phyloP scores from a whole-genome alignment of 176 grass and related monocot genomes.

The Carex scoparia region DNA sequence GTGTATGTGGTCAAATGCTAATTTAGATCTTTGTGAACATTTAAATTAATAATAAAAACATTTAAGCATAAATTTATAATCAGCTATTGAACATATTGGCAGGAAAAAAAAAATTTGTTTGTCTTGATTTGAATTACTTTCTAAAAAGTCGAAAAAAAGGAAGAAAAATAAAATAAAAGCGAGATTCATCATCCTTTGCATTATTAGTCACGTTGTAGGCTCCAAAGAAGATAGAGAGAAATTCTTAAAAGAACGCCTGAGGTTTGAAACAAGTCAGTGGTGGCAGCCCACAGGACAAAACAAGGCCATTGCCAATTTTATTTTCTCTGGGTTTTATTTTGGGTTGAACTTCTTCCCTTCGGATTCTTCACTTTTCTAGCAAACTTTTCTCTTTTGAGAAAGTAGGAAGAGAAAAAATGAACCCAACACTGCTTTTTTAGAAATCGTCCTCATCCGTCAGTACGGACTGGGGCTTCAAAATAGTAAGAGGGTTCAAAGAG shows the following conservation, averaged over 20 bases:
- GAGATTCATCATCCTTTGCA: background rate
- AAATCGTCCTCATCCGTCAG: background rate
- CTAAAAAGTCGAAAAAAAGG: background rate
- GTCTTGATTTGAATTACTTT: background rate
- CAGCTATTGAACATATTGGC: too few relatives aligned
- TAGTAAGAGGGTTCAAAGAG: background rate
- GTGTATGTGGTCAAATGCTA: background rate
- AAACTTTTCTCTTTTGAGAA: background rate
- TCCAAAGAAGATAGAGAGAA: background rate
- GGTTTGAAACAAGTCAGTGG: background rate
- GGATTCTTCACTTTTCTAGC: background rate
- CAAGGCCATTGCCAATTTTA: slow-evolving; percentile 13
- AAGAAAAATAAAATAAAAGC: background rate
- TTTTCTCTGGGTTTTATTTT: slow-evolving; percentile 17
- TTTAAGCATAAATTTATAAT: too few relatives aligned
- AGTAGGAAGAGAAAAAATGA: slow-evolving; percentile 1
- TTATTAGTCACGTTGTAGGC: slow-evolving; percentile 9
- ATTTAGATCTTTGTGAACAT: too few relatives aligned
- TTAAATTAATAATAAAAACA: background rate
- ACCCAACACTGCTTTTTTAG: background rate
- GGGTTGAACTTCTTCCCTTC: background rate
- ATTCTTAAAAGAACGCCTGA: background rate
- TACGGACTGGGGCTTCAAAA: background rate
- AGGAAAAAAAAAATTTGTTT: background rate
- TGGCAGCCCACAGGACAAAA: slow-evolving; percentile 16